These are phyloP conservation scores for Podospora pseudoanserina DNA, from an alignment of 495 filamentous ascomycete species.

Conservation along the genomic window DNA sequence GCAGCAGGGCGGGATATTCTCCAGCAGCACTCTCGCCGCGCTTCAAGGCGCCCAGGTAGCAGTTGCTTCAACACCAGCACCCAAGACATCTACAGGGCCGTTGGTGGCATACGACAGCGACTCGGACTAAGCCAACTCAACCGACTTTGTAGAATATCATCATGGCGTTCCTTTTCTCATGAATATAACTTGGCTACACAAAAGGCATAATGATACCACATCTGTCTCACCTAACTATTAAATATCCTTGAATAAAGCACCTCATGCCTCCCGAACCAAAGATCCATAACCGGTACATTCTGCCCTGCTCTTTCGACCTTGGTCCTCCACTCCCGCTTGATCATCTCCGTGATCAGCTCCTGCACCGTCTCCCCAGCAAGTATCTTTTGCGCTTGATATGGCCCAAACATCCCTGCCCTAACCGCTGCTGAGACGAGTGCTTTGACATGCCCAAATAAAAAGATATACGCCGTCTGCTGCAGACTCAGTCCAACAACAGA, in stretches of 20 bases:
- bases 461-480: slow-evolving; percentile 74
- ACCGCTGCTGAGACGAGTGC: slow-evolving; percentile 87
- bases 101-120: slow-evolving; percentile 91
- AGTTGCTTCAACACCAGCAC: slow-evolving; percentile 48
- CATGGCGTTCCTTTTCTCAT: slow-evolving; percentile 7
- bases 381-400: slow-evolving; percentile 82
- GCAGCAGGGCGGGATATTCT: slow-evolving; percentile 66
- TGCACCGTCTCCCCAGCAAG: slow-evolving; percentile 66
- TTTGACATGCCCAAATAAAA: slow-evolving; percentile 83
- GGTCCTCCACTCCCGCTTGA: slow-evolving; percentile 56
- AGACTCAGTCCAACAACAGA: slow-evolving; percentile 57
- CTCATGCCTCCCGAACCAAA: slow-evolving; percentile 95
- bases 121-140: slow-evolving; percentile 52
- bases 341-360: slow-evolving; percentile 55
- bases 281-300: slow-evolving; percentile 78
- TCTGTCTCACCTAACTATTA: slow-evolving; percentile 54
- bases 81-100: slow-evolving; percentile 53
- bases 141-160: too few relatives aligned
- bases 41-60: slow-evolving; percentile 54
- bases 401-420: slow-evolving; percentile 80
- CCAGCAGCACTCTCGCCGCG: slow-evolving; percentile 71
- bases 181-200: neutral
- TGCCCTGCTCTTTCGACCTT: slow-evolving; percentile 78
- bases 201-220: slow-evolving; percentile 9
- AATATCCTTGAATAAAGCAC: slow-evolving; percentile 95